Percentiles rank a stretch among this genome's conserved stretches.
Conservation (phyloP, 1,284 basidiomycete species). For the Malassezia yamatoensis region DNA sequence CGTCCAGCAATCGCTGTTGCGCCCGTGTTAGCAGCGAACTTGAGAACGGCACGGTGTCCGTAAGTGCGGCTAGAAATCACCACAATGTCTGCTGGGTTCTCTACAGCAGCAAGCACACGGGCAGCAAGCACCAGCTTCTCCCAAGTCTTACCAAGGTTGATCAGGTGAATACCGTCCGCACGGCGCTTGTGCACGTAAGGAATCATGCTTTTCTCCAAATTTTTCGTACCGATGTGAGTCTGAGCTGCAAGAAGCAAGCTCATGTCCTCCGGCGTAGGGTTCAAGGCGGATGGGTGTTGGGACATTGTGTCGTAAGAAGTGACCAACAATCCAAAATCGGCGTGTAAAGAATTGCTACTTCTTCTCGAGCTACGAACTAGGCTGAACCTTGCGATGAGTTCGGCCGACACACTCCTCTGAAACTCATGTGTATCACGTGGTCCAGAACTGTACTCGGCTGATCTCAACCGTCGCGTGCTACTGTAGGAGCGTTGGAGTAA, state of each 20-base stretch:
- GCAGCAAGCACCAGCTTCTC: conserved; percentile 65
- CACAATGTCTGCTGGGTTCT: conserved; percentile 95
- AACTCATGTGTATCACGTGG: conserved; percentile 10
- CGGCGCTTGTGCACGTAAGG: conserved; percentile 96
- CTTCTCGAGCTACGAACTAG: not conserved
- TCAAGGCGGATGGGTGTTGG: conserved; percentile 83
- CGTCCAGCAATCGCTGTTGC: conserved; percentile 97
- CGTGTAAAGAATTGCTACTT: conserved; percentile 15
- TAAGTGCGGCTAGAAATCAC: conserved; percentile 96
- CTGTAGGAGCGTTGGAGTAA: too few species aligned
- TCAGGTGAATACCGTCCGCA: conserved; percentile 85
- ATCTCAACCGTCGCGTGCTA: too few species aligned
- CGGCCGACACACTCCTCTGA: too few species aligned
- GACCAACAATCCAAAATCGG: conserved; percentile 10
- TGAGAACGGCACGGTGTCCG: conserved; percentile 97
- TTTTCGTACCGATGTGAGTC: conserved; percentile 78
- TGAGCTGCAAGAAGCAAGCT: conserved; percentile 88
- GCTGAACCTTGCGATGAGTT: not conserved
- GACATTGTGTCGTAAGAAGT: conserved; percentile 19
- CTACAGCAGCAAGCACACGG: conserved; percentile 55
- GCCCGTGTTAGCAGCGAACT: conserved; percentile 94
- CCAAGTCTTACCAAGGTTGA: conserved; percentile 99
- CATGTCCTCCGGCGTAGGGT: conserved; percentile 93
- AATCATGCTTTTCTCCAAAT: conserved; percentile 97
- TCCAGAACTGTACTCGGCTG: not conserved